Base-by-base conservation (phyloP, 192 early-diverging fungal species). In the Coemansia sp. region DNA sequence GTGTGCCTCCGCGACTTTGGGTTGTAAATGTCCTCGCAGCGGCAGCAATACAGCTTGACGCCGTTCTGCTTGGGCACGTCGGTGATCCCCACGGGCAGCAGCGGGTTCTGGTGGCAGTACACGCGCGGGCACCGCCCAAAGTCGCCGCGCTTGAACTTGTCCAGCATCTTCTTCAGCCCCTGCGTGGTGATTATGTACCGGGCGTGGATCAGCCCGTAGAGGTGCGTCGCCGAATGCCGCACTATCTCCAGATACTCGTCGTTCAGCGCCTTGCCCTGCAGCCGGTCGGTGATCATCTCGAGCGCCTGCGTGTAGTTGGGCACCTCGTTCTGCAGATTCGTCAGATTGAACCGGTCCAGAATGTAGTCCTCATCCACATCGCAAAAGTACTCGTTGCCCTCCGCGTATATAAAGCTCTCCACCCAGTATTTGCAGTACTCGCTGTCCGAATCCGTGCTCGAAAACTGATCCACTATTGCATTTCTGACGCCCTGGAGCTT, bases 311-410 rank as follows among this genome's bases (percentile, higher is more conserved):
- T 71, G 70, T 95, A 98, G 66, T 94, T 85, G 47, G 84, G 86
- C 11, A 99, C 92, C 55, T 99, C 96, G 21, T 81, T 74, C 59
- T 84, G 86, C 32, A 99, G 80, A 22, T 94, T 94, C 2, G 97
- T 95, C 54, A 99, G 79, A 67, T 99, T 99, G 83, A 99, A 99
- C 35, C 92, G 80, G 80, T 99, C 97, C 48, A 90, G 73, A 48
- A 99, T 92, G 70, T 93, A 99, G 11, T 96, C 94, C 61, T 92
- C 91, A 66, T 99, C 97, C n/a, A 99, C 89, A 42, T 94, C 90
- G 75, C 93, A 97, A 81, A 94, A 97, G 64, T 94, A 92, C 67
- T 99, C 97, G 65, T 97, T 94, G 40, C 95, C 97, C 53, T 91
- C 90, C 27, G 86, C 84, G 21, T 81, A 81, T 56, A 87, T 83